These are phyloP conservation scores for Verruconis gallopava DNA, from an alignment of 2,329 filamentous ascomycete species.

Conservation along the genomic window DNA sequence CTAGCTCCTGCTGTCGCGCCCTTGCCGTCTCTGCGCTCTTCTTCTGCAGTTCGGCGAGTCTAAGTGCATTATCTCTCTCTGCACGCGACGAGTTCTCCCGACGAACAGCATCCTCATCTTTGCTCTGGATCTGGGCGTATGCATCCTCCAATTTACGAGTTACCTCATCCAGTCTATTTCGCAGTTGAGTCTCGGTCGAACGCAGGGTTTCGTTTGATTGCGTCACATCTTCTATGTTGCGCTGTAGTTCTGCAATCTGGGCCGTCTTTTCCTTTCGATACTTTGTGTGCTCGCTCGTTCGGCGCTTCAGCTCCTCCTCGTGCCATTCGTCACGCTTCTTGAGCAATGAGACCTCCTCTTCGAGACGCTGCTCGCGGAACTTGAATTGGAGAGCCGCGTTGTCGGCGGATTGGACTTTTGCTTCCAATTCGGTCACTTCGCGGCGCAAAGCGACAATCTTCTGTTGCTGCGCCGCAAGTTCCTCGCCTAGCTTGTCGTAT, in stretches of 20 bases:
- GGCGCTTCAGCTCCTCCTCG: slow-evolving; percentile 81
- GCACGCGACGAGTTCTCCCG: slow-evolving; percentile 78
- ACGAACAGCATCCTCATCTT: slow-evolving; percentile 70
- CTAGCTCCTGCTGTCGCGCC: slow-evolving; percentile 56
- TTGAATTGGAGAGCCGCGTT: slow-evolving; percentile 69
- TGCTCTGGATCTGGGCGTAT: slow-evolving; percentile 66
- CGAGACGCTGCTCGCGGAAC: slow-evolving; percentile 78
- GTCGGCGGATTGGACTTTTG: slow-evolving; percentile 70
- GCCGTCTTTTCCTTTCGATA: slow-evolving; percentile 91
- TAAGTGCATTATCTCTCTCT: slow-evolving; percentile 67
- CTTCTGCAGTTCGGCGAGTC: slow-evolving; percentile 71
- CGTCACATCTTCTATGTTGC: slow-evolving; percentile 72
- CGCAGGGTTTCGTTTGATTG: slow-evolving; percentile 65
- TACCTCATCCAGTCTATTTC: slow-evolving; percentile 68
- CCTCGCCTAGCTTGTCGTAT: slow-evolving; percentile 73
- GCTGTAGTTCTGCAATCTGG: slow-evolving; percentile 76
- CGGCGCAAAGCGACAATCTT: slow-evolving; percentile 75
- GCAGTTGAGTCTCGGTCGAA: slow-evolving; percentile 66
- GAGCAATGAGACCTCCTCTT: slow-evolving; percentile 80
- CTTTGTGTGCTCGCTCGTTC: slow-evolving; percentile 73
- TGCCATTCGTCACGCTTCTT: slow-evolving; percentile 90
- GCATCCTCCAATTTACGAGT: slow-evolving; percentile 80
- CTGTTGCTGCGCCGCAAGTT: slow-evolving; percentile 77
- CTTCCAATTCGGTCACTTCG: slow-evolving; percentile 69
- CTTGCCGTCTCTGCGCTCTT: slow-evolving; percentile 62